These are phyloP conservation scores for Globisporangium splendens DNA, from an alignment of 352 stramenopile species.

Conservation along the genomic window DNA sequence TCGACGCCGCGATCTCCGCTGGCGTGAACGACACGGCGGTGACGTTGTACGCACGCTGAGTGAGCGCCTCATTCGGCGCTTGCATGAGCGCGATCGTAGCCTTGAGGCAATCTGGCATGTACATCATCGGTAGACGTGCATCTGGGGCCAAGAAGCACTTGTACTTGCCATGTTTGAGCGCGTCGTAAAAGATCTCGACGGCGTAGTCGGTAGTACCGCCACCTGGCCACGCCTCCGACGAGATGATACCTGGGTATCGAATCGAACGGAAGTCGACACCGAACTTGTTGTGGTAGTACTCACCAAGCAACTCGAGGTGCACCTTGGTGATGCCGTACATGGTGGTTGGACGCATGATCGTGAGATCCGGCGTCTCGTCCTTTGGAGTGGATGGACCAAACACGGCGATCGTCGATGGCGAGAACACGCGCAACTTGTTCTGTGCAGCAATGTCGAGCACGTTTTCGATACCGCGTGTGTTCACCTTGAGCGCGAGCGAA, in stretches of 20 bases:
- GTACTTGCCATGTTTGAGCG: conserved; percentile 85
- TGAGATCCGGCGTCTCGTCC: conserved; percentile 84
- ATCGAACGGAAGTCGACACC: conserved; percentile 91
- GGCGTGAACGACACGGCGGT: conserved; percentile 89
- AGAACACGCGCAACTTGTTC: conserved; percentile 87
- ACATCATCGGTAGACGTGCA: conserved; percentile 91
- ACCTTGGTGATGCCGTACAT: conserved; percentile 94
- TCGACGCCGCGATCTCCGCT: conserved; percentile 75
- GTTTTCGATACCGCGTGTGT: conserved; percentile 88
- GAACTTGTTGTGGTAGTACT: conserved; percentile 92
- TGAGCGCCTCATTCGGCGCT: conserved; percentile 61
- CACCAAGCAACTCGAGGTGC: conserved; percentile 85
- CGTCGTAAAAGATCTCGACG: conserved; percentile 93
- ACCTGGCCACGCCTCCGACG: conserved; percentile 79
- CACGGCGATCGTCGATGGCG: conserved; percentile 89
- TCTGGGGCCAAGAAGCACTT: conserved; percentile 83
- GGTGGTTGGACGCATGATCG: conserved; percentile 90
- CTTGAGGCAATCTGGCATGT: conserved; percentile 92
- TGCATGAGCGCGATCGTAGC: conserved; percentile 81
- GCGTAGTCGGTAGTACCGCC: conserved; percentile 90
- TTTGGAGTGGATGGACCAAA: conserved; percentile 87
- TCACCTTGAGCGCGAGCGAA: conserved; percentile 83
- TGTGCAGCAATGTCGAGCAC: conserved; percentile 87
- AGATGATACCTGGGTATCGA: conserved; percentile 90
- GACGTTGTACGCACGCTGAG: conserved; percentile 90